These are phyloP conservation scores for Daedaleopsis nitida DNA, from an alignment of 768 basidiomycete genomes.

Conservation along the genomic window DNA sequence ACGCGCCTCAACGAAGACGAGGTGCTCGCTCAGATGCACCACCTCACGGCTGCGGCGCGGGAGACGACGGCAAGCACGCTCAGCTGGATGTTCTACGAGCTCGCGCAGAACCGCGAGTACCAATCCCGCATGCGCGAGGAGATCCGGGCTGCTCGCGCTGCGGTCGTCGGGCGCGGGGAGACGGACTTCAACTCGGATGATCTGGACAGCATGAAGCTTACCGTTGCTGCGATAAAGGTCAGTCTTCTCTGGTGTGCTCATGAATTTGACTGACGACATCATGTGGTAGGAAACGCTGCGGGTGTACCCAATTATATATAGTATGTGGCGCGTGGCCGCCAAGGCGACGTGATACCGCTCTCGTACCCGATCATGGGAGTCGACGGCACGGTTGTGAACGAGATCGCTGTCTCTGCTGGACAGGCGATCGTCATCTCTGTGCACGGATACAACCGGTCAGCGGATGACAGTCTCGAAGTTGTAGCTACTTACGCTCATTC, in stretches of 20 bases:
- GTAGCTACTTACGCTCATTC: neutral
- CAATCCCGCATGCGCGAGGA: slow-evolving; percentile 22
- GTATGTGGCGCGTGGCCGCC: slow-evolving; percentile 16
- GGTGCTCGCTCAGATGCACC: slow-evolving; percentile 23
- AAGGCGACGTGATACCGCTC: slow-evolving; percentile 28
- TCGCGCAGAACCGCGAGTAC: slow-evolving; percentile 12
- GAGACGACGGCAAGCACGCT: slow-evolving; percentile 20
- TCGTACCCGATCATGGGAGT: slow-evolving; percentile 6
- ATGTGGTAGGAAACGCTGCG: slow-evolving; percentile 24
- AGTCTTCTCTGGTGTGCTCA: neutral
- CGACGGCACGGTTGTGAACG: slow-evolving; percentile 1
- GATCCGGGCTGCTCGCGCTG: slow-evolving; percentile 3
- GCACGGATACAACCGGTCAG: slow-evolving; percentile 10
- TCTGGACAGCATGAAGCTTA: slow-evolving; percentile 1
- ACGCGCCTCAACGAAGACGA: slow-evolving; percentile 15
- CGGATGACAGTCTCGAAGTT: neutral
- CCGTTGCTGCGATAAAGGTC: slow-evolving; percentile 18
- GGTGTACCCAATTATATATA: slow-evolving; percentile 16
- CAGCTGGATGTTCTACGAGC: slow-evolving; percentile 15
- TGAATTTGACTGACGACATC: neutral
- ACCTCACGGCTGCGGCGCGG: slow-evolving; percentile 16
- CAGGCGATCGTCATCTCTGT: slow-evolving; percentile 6
- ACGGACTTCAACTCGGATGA: slow-evolving; percentile 20
- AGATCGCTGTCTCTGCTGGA: slow-evolving; percentile 9
- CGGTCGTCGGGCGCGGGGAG: slow-evolving; percentile 5